Percentiles rank a stretch among this genome's conserved stretches.
phyloP scores from a whole-genome alignment of 352 stramenopile genomes.

The Phytophthora melonis region DNA sequence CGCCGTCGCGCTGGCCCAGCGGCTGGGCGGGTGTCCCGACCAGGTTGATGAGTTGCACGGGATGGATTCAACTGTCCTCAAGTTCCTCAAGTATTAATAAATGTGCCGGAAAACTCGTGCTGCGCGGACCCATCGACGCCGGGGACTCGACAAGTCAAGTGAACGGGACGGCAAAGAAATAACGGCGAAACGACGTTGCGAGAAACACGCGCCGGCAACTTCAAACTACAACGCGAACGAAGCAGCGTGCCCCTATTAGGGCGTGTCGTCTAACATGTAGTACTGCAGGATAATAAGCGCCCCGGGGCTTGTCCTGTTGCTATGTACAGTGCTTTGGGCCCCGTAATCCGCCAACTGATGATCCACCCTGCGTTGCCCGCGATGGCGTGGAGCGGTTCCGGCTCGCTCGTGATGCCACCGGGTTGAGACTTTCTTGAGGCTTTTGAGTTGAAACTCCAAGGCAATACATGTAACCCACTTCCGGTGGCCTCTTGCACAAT shows the following conservation, averaged over 20 bases:
- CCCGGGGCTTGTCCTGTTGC: neutral
- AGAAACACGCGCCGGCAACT: constrained; percentile 26
- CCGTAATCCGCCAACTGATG: constrained; percentile 5
- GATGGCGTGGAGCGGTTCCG: constrained; percentile 9
- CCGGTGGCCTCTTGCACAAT: neutral
- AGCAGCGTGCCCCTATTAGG: neutral
- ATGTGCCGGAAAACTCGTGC: neutral
- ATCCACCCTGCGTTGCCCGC: neutral
- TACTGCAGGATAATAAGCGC: too few species aligned
- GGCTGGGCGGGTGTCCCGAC: too few species aligned
- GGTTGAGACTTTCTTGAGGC: neutral
- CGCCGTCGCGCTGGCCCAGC: too few species aligned
- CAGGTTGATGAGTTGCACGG: neutral
- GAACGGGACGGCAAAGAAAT: constrained; percentile 4
- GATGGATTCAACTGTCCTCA: neutral
- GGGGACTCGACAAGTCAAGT: constrained; percentile 20
- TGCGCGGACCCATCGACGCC: constrained; percentile 23
- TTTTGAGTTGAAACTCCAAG: neutral
- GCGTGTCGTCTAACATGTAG: too few species aligned
- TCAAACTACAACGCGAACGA: constrained; percentile 22
- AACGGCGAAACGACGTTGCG: constrained; percentile 13
- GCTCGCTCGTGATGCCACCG: neutral
- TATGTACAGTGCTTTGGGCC: constrained; percentile 2
- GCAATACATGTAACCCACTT: neutral
- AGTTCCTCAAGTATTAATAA: neutral